Percentiles rank a stretch among this genome's conserved stretches.
phyloP scores from a whole-genome alignment of 768 basidiomycete genomes.

The Tricholoma sp. region DNA sequence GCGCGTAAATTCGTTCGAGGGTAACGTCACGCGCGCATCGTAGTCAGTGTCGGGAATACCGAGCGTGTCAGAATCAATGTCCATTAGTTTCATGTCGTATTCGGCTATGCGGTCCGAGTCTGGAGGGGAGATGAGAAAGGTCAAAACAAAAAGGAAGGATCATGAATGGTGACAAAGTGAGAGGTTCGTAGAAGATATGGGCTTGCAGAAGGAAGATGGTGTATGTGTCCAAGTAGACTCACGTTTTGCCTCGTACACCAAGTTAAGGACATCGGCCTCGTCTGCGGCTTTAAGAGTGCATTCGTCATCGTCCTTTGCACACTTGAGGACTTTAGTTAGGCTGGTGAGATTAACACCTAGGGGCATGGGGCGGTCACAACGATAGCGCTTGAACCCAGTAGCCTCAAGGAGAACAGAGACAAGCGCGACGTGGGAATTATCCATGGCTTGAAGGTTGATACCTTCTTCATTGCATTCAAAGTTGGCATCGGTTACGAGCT shows the following conservation, averaged over 20 bases:
- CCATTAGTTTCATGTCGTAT: slow-evolving; percentile 99
- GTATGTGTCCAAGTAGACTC: slow-evolving; percentile 22
- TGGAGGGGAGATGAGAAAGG: slow-evolving; percentile 24
- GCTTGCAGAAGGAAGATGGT: too few relatives aligned
- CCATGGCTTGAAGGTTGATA: slow-evolving; percentile 96
- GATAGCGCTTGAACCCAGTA: slow-evolving; percentile 78
- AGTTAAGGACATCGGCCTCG: slow-evolving; percentile 81
- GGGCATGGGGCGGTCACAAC: slow-evolving; percentile 94
- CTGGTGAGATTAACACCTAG: slow-evolving; percentile 83
- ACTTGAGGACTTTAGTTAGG: slow-evolving; percentile 93
- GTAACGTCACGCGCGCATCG: slow-evolving; percentile 87
- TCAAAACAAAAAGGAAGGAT: neutral
- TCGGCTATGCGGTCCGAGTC: slow-evolving; percentile 92
- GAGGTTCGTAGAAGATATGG: neutral
- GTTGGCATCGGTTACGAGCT: slow-evolving; percentile 95
- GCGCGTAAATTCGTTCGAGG: slow-evolving; percentile 80
- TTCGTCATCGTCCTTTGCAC: slow-evolving; percentile 93
- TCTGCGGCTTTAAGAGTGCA: slow-evolving; percentile 89
- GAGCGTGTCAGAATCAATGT: slow-evolving; percentile 93
- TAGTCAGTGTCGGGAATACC: slow-evolving; percentile 97
- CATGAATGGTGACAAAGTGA: neutral
- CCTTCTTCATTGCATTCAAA: slow-evolving; percentile 97
- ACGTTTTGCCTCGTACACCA: slow-evolving; percentile 91
- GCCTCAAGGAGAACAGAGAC: slow-evolving; percentile 81
- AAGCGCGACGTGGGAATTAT: slow-evolving; percentile 98